Evolutionary conservation across 148 eudicot genomes (phyloP).

Genomic region (Nyssa sinensis): DNA sequence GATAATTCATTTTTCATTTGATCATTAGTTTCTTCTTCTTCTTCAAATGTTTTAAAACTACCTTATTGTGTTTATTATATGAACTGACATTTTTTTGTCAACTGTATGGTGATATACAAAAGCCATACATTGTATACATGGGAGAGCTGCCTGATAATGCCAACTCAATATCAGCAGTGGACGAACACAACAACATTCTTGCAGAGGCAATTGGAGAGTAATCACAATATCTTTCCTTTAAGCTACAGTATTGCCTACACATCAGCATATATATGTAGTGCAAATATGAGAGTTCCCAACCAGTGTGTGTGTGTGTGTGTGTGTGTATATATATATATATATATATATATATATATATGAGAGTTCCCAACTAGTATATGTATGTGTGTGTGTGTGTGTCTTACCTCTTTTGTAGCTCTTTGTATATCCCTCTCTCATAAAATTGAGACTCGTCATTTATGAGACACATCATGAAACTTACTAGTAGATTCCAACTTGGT

Average conservation of each 20-base stretch:
- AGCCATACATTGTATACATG: constrained; percentile 87
- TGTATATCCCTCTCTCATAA: no score
- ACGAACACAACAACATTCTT: constrained; percentile 59
- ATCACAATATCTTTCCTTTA: not conserved
- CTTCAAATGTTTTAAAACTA: not conserved
- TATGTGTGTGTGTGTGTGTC: no score
- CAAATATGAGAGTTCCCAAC: no score
- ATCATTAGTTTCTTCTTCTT: not conserved
- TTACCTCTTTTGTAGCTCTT: no score
- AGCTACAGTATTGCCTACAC: not conserved
- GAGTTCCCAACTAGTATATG: no score
- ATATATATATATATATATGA: no score
- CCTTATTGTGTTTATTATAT: no score
- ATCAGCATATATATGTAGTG: not conserved
- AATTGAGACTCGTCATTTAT: no score
- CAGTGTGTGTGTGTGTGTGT: no score
- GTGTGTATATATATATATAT: no score
- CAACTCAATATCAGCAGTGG: not conserved
- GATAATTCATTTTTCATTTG: not conserved
- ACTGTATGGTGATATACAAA: not conserved
- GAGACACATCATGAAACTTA: no score
- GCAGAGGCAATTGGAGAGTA: constrained; percentile 69
- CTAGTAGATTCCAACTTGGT: no score
- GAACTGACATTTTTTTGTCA: not conserved
- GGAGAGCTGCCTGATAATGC: constrained; percentile 45